Base-by-base conservation (phyloP, 2,329 filamentous ascomycete genomes). In the Cryphonectria parasitica region DNA sequence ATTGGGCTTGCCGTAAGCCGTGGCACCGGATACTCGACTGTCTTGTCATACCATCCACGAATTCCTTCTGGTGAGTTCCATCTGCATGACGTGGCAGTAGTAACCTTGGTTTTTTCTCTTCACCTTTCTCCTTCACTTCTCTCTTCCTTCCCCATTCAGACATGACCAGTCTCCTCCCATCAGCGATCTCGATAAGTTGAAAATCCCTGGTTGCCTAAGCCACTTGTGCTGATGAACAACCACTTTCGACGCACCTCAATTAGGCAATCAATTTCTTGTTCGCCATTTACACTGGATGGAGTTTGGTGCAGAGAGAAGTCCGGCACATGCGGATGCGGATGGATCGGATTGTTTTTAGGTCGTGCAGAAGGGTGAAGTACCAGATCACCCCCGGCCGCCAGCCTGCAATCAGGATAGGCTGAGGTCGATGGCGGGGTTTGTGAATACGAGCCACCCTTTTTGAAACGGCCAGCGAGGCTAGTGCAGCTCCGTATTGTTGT, bases 381-480 rank as follows among this genome's bases (percentile, higher is more conserved):
- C 56, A 45, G 45, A 62, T 25, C 34, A 54, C 22, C 61, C 34
- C 19, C 31, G 34, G 58, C 39, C 54, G 19, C 25, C 54, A 34
- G 54, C 13, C 61, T 39, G 61, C 64, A 61, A 62, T 49, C 63
- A 43, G 68, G 54, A 66, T 28, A 65, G 62, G 68, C 39, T 31
- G 62, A 34, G 41, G 62, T 17, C 52, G 54, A 66, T 49, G 36
- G 25, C 60, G 45, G 25, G 66, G 36, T 13, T 36, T 31, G 43
- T 66, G 49, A 72, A 72, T 72, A 72, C 70, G 70, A 72, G 70
- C 58, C 67, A 67, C 49, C 60, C 58, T 54, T 13, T 60, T 13
- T 60, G 49, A 54, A 54, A 49, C 64, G 64, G 54, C 25, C 54
- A 31, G 28, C 28, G 28, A 58, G 43, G 39, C 63, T 64, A 41